Conservation (phyloP, 2,329 filamentous ascomycete species). For the Cladorrhinum sp. region DNA sequence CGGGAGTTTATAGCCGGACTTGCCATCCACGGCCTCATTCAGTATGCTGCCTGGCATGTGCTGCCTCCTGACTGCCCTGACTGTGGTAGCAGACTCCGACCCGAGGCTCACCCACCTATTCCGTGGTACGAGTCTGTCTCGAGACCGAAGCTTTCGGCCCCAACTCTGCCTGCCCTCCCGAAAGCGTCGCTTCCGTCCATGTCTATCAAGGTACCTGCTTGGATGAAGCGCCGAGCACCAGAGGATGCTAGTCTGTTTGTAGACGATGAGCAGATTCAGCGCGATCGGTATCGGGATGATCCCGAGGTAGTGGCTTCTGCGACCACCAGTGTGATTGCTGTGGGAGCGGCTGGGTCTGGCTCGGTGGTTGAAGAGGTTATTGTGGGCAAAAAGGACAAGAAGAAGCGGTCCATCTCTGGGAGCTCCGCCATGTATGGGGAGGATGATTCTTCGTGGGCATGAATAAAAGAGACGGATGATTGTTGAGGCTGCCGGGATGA, state of each 20-base stretch:
- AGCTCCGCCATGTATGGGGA: constrained; percentile 6
- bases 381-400: constrained; percentile 20
- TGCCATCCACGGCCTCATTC: constrained; percentile 38
- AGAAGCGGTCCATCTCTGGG: constrained; percentile 4
- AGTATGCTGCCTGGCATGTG: constrained; percentile 39
- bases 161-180: neutral
- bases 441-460: constrained; percentile 12
- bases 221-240: constrained; percentile 10
- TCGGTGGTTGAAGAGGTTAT: constrained; percentile 20
- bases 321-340: constrained; percentile 10
- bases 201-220: constrained; percentile 9
- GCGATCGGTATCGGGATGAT: constrained; percentile 21
- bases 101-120: constrained; percentile 34
- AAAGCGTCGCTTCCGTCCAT: constrained; percentile 3
- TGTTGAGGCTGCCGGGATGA: no score
- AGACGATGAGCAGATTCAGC: constrained; percentile 16
- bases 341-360: constrained; percentile 6
- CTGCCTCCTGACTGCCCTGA: constrained; percentile 41
- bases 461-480: neutral
- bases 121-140: constrained; percentile 33
- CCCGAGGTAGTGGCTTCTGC: constrained; percentile 9
- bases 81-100: constrained; percentile 39
- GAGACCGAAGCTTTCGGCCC: constrained; percentile 12
- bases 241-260: constrained; percentile 20
- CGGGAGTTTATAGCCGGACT: constrained; percentile 40